These are phyloP conservation scores for Fusarium sp. DNA, from an alignment of 2,329 filamentous ascomycete species.

Conservation along the genomic window DNA sequence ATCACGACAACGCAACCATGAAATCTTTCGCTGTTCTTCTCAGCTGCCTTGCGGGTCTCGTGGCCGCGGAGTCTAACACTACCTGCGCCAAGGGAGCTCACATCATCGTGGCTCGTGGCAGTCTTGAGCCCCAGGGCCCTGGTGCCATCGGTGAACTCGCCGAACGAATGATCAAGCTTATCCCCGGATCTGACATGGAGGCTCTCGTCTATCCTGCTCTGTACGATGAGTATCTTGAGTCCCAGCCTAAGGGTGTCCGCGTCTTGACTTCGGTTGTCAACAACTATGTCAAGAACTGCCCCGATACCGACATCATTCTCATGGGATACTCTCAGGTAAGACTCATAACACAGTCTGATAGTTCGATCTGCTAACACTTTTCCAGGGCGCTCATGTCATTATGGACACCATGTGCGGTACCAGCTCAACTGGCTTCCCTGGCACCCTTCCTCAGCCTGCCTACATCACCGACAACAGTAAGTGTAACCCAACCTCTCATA, in stretches of 20 bases:
- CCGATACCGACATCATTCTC: constrained; percentile 28
- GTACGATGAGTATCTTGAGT: constrained; percentile 29
- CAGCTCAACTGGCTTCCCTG: constrained; percentile 19
- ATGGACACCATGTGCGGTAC: constrained; percentile 28
- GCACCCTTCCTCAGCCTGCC: background rate
- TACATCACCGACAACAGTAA: constrained; percentile 14
- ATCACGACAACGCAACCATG: constrained; percentile 5
- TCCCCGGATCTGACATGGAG: constrained; percentile 36
- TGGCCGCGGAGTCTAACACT: background rate
- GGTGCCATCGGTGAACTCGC: constrained; percentile 36
- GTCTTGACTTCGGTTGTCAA: constrained; percentile 18
- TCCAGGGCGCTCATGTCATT: constrained; percentile 23
- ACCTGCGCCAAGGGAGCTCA: constrained; percentile 33
- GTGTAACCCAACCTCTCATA: rapidly evolving
- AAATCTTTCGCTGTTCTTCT: constrained; percentile 4
- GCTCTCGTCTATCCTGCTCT: constrained; percentile 38
- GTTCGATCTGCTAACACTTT: background rate
- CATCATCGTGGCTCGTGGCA: constrained; percentile 37
- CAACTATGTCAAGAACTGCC: constrained; percentile 29
- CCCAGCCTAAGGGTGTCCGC: constrained; percentile 29
- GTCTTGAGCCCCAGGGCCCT: constrained; percentile 31
- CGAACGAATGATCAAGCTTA: background rate
- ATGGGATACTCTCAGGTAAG: constrained; percentile 36
- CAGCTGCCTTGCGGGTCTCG: constrained; percentile 9
- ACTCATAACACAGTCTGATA: rapidly evolving